Base-by-base conservation (phyloP, 495 filamentous ascomycete species). In the Tetracladium setigerum region DNA sequence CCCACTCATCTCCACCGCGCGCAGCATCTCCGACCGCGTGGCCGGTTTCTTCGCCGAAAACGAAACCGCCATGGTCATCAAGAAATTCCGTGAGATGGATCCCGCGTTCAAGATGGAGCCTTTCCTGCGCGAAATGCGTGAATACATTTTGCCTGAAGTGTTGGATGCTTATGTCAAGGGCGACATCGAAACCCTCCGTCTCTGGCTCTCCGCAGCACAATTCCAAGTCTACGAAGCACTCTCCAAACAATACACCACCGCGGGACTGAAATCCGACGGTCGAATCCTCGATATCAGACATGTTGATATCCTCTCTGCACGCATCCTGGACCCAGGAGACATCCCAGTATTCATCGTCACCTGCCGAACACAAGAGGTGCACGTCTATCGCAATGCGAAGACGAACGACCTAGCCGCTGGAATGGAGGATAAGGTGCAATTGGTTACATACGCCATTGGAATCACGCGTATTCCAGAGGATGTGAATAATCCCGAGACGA, bases 11-110 rank as follows among this genome's bases (percentile, higher is more conserved):
- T 84, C 81, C 37, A 95, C 89, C 5, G 92, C 91, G 2, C 85
- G 92, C 55, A 89, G 84, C 65, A 94, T 98, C 51, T 87, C 89
- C 10, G 92, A 98, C 64, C 78, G 86, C 35, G 76, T 98, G 24
- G 88, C 86, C 40, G 89, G 94, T 19, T 97, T 96, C 67, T 98
- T 98, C 54, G 92, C 92, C 31, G 92, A 97, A 63, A 98, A 95
- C 64, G 92, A 98, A 67, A 95, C 92, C 10, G 92, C 92, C 13
- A 81, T 76, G 72, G 92, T 98, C 2, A 91, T 98, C 72, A 95
- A 94, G 70, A 95, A 89, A 64, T 91, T 98, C 70, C 81, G 89
- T n/a, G 80, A 88, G 50, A 94, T 97, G 79, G 94, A 98, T 57
- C 94, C 92, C 11, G 81, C 72, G 47, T 98, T 98, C 74, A 87